Conservation (phyloP, 169 alveolate species). For the Neospora caninum region DNA sequence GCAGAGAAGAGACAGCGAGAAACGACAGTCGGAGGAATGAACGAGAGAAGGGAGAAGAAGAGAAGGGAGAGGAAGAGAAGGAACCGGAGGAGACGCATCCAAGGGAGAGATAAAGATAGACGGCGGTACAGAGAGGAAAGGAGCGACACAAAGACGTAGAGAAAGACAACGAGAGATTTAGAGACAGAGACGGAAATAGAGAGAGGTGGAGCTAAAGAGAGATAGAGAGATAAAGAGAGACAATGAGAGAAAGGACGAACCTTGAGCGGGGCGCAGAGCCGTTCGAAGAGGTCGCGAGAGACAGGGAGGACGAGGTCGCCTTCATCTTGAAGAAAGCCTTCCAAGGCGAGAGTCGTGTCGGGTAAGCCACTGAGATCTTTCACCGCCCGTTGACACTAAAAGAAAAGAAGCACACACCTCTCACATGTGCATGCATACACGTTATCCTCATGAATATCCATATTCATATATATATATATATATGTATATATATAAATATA, state of each 20-base stretch:
- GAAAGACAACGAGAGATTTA: not conserved
- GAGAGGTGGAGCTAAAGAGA: not conserved
- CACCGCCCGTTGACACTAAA: slow-evolving; percentile 34
- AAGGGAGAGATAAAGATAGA: not conserved
- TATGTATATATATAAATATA: not conserved
- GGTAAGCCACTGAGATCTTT: slow-evolving; percentile 35
- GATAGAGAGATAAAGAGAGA: not conserved
- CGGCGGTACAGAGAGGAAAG: not conserved
- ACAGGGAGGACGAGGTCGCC: not conserved
- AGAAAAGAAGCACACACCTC: not conserved
- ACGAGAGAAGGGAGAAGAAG: not conserved
- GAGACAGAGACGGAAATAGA: not conserved
- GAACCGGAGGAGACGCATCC: not conserved
- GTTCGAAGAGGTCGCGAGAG: slow-evolving; percentile 24
- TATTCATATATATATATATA: not conserved
- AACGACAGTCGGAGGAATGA: not conserved
- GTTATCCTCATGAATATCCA: not conserved
- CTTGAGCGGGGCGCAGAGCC: slow-evolving; percentile 48
- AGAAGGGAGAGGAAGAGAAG: not conserved
- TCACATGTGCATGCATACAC: not conserved
- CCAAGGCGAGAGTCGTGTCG: slow-evolving; percentile 10
- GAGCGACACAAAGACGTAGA: not conserved
- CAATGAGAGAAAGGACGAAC: not conserved
- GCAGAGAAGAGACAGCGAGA: not conserved
- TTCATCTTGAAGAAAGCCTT: slow-evolving; percentile 41